Percentiles rank a stretch among this genome's conserved stretches.
Evolutionary conservation across 345 rosid genomes (phyloP).

Genomic region (Syzygium aqueum): DNA sequence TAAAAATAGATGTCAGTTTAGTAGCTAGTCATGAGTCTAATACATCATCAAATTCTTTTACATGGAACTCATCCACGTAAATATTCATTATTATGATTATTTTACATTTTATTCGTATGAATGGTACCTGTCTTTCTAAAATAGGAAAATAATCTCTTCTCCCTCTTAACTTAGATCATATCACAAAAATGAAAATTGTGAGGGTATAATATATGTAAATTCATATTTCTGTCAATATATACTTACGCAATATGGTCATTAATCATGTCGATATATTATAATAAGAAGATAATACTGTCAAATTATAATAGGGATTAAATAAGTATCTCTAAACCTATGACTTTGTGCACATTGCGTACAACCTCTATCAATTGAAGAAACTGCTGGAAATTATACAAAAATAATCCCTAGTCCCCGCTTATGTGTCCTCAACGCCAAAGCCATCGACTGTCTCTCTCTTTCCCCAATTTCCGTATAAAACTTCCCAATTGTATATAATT

Average conservation of each 20-base stretch:
- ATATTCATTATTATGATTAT: too few relatives aligned
- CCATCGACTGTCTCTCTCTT: background rate
- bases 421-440: background rate
- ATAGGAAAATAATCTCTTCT: background rate
- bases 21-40: background rate
- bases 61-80: background rate
- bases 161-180: background rate
- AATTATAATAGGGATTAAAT: background rate
- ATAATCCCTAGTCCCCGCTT: background rate
- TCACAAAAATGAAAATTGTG: background rate
- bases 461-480: background rate
- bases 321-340: background rate
- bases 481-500: background rate
- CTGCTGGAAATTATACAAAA: background rate
- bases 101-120: background rate
- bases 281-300: background rate
- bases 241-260: background rate
- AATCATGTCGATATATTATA: background rate
- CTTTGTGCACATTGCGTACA: background rate
- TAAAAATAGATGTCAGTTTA: background rate
- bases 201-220: background rate
- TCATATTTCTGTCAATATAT: background rate
- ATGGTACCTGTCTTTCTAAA: background rate
- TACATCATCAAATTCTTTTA: background rate
- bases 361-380: background rate